Conservation (phyloP, 306 rosid species). For the Vigna hirtella region DNA sequence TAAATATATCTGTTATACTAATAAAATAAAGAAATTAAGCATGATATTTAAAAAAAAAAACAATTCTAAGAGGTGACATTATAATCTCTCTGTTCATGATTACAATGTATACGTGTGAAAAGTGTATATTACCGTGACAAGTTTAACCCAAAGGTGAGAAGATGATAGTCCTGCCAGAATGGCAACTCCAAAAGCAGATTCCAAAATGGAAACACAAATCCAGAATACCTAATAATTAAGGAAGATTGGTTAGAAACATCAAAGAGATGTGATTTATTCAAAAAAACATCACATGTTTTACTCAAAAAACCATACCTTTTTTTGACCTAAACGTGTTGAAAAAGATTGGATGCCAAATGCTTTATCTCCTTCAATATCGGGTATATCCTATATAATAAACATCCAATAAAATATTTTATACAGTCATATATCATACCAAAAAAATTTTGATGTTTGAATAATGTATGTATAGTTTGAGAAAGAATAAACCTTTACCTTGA, state of each 20-base stretch:
- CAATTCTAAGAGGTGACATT: no score
- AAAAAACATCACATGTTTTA: neutral
- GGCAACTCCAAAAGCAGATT: neutral
- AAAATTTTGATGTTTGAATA: neutral
- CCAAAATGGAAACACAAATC: neutral
- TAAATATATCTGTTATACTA: neutral
- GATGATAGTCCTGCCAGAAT: neutral
- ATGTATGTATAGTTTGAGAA: neutral
- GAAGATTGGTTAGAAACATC: neutral
- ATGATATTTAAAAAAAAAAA: no score
- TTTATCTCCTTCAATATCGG: slow-evolving; percentile 85
- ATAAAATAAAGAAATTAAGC: neutral
- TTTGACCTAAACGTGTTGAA: slow-evolving; percentile 72
- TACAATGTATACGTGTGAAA: no score
- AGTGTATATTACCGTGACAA: neutral
- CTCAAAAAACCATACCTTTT: slow-evolving; percentile 46
- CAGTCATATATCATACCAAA: neutral
- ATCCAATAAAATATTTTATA: neutral
- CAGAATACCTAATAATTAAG: neutral
- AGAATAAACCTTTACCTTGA: neutral
- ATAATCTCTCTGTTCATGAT: no score
- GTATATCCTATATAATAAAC: slow-evolving; percentile 64
- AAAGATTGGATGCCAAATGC: slow-evolving; percentile 67
- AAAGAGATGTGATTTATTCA: neutral
- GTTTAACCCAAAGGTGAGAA: neutral